Percentiles rank a stretch among this genome's conserved stretches.
Evolutionary conservation across 495 filamentous ascomycete genomes (phyloP).

Genomic region (Cryomyces minteri): DNA sequence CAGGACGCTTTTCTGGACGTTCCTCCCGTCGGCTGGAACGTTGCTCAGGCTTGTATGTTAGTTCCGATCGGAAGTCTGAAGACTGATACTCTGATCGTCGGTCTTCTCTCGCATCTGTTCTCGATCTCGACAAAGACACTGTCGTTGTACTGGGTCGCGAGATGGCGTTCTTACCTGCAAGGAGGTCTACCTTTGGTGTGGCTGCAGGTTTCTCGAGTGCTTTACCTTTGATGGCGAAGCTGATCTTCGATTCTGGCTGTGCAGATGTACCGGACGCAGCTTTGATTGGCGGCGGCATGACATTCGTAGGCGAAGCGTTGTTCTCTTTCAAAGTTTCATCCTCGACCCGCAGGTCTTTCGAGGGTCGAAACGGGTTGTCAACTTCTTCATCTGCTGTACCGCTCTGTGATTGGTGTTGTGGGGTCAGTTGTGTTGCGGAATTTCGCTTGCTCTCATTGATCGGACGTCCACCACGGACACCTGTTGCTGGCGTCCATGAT

Average conservation of each 20-base stretch:
- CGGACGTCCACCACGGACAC: constrained; percentile 25
- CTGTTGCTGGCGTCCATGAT: constrained; percentile 36
- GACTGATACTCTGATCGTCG: neutral
- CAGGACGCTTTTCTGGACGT: constrained; percentile 7
- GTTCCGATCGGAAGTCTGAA: neutral
- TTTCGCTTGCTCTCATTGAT: neutral
- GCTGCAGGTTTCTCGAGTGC: constrained; percentile 29
- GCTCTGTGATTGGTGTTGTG: constrained; percentile 18
- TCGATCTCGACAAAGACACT: constrained; percentile 7
- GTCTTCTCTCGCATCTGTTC: neutral
- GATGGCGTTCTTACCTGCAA: constrained; percentile 46
- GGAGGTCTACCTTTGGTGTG: constrained; percentile 50
- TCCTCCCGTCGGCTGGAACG: constrained; percentile 22
- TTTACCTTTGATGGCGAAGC: constrained; percentile 75
- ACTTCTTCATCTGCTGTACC: constrained; percentile 26
- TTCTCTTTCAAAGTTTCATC: constrained; percentile 31
- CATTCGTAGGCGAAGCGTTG: neutral
- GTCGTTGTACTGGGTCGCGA: constrained; percentile 10
- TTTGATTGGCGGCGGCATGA: constrained; percentile 25
- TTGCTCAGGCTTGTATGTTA: constrained; percentile 7
- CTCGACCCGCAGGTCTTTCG: constrained; percentile 45
- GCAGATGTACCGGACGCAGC: constrained; percentile 14
- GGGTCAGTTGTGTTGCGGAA: neutral
- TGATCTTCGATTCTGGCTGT: constrained; percentile 55
- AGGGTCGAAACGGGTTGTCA: constrained; percentile 41